A percentile compares a stretch with the other conserved stretches of the same genome.
phyloP scores from a whole-genome alignment of 306 rosid genomes.

The Phaseolus lunatus region DNA sequence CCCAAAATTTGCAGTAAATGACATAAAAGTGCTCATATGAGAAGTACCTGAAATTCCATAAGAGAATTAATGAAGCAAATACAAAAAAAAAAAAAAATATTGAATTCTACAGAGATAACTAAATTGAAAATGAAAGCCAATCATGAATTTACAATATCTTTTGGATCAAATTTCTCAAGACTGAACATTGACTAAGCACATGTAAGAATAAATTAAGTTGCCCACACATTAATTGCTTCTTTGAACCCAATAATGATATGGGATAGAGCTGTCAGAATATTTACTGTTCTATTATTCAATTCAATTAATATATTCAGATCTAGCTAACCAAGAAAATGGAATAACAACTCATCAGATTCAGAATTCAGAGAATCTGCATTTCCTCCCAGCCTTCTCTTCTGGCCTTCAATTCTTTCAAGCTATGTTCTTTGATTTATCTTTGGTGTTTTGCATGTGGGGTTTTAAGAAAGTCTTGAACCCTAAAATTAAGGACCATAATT shows the following conservation, averaged over 20 bases:
- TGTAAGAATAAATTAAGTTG: constrained; percentile 23
- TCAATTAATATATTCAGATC: background rate
- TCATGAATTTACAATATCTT: constrained; percentile 24
- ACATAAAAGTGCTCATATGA: constrained; percentile 99
- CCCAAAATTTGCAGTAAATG: constrained; percentile 99
- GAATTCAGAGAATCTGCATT: constrained; percentile 16
- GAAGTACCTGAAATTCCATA: constrained; percentile 67
- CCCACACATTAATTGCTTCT: background rate
- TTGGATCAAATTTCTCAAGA: constrained; percentile 30
- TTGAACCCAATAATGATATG: constrained; percentile 5
- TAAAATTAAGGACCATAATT: background rate
- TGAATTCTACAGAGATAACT: constrained; percentile 7
- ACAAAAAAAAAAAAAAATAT: background rate
- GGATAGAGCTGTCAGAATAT: constrained; percentile 13
- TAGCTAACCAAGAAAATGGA: background rate
- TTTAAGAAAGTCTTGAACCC: background rate
- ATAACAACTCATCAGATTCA: constrained; percentile 13
- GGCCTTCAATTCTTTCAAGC: background rate
- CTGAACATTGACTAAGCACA: constrained; percentile 35
- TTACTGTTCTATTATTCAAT: background rate
- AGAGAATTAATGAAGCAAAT: constrained; percentile 31
- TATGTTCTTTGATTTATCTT: constrained; percentile 8
- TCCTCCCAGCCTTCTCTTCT: background rate
- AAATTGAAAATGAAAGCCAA: constrained; percentile 30
- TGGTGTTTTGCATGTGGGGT: background rate